Base-by-base conservation (phyloP, 305 asterid species). In the Rubia tinctorum region DNA sequence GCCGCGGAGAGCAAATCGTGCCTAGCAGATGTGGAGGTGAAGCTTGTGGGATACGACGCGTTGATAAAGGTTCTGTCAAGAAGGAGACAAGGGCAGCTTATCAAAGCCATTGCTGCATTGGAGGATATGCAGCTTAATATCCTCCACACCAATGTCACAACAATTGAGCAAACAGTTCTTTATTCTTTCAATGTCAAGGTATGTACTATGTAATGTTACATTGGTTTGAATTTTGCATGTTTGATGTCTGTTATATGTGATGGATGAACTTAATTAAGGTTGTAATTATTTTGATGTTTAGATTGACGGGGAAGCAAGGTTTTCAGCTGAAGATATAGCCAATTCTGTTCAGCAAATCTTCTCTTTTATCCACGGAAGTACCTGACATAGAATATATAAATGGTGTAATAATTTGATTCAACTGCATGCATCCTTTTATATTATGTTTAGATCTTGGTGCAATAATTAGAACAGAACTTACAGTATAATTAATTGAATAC, bases 111-210 rank as follows among this genome's bases (percentile, higher is more conserved):
- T 4, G 95, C 97, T 78, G 96, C 98, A 13, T 90, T 95, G 74
- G 95, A 95, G 76, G 97, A 95, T 77, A 84, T 95, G 92, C 97
- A 90, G 75, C 93, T 95, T 63, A 82, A 67, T 63, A 89, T 95
- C 77, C 87, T 95, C 71, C 98, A 92, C 45, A 92, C 98, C 58
- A 95, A 95, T 72, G 84, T 95, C 47, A 92, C 98, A 17, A 92
- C 99, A 22, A 88, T 95, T 79, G 99, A 95, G 60, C 96, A 95
- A 63, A 92, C 96, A 27, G 97, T 95, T 83, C 94, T 95, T 53
- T 95, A 95, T 71, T 89, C 97, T 4, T 95, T 92, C 89, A 92
- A 90, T 75, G 95, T 90, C 76, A 95, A 94, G 99, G 99, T 90
- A 86, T 12, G 5, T n/a, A n/a, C n/a, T n/a, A 14, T 55, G 10